Evolutionary conservation across 2,329 filamentous ascomycete species (phyloP).

Genomic region (Gliomastix tumulicola): DNA sequence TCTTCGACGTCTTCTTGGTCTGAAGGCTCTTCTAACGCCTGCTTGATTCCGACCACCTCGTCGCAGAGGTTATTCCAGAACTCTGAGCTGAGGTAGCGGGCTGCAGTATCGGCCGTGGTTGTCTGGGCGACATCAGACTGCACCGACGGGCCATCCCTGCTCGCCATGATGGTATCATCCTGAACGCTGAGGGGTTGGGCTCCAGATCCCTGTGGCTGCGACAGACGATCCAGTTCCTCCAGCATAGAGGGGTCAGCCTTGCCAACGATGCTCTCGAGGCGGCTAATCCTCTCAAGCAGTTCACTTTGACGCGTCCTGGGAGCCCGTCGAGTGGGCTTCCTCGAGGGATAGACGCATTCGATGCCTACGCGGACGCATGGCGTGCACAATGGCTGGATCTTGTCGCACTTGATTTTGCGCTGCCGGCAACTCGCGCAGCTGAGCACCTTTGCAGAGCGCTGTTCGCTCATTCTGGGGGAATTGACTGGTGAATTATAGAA

Average conservation of each 20-base stretch:
- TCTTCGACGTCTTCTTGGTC: slow-evolving; percentile 24
- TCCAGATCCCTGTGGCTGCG: no score
- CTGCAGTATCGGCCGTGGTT: slow-evolving; percentile 10
- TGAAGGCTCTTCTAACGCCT: slow-evolving; percentile 33
- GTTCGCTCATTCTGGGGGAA: slow-evolving; percentile 2
- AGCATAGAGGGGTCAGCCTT: slow-evolving; percentile 26
- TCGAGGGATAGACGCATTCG: slow-evolving; percentile 39
- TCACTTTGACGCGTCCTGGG: slow-evolving; percentile 33
- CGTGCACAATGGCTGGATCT: slow-evolving; percentile 42
- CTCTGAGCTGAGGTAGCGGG: slow-evolving; percentile 30
- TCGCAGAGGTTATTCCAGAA: slow-evolving; percentile 35
- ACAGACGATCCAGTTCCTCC: slow-evolving; percentile 12
- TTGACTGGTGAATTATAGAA: no score
- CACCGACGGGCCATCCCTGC: slow-evolving; percentile 1
- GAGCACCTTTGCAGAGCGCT: slow-evolving; percentile 22
- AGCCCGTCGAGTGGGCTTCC: slow-evolving; percentile 33
- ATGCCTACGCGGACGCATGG: slow-evolving; percentile 40
- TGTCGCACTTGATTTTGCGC: slow-evolving; percentile 55
- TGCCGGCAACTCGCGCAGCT: slow-evolving; percentile 57
- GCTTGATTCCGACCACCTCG: slow-evolving; percentile 36
- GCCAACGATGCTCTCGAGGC: slow-evolving; percentile 37
- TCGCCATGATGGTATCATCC: neutral
- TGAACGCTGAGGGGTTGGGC: neutral
- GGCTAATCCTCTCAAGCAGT: slow-evolving; percentile 33
- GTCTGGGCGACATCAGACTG: neutral